Evolutionary conservation across 2,329 filamentous ascomycete species (phyloP).

Genomic region (Penicillium sp.): DNA sequence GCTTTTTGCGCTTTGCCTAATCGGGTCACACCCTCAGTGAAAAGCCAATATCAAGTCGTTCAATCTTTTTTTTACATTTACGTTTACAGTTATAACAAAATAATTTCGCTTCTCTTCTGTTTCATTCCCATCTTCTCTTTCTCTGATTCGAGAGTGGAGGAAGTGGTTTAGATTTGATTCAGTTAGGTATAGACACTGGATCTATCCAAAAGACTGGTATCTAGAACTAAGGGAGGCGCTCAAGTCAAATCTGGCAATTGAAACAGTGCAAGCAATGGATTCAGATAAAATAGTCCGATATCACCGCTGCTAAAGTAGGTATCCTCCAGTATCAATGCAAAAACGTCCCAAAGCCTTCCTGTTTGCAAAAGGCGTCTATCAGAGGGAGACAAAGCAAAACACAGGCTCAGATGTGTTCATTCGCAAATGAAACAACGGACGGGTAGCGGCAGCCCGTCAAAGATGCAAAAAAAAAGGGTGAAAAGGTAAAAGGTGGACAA

Average conservation of each 20-base stretch:
- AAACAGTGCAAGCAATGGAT: slow-evolving; percentile 3
- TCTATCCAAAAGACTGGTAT: slow-evolving; percentile 1
- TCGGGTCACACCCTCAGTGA: slow-evolving; percentile 13
- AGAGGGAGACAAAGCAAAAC: not conserved
- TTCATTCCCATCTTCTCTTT: not conserved
- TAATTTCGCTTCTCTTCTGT: not conserved
- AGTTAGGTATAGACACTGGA: not conserved
- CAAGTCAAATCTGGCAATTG: not conserved
- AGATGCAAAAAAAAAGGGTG: slow-evolving; percentile 1
- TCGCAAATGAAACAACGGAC: not conserved
- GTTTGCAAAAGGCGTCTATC: slow-evolving; percentile 5
- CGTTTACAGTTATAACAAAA: not conserved
- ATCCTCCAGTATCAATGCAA: slow-evolving; percentile 1
- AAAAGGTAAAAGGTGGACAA: slow-evolving; percentile 9
- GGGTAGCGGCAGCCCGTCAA: slow-evolving; percentile 12
- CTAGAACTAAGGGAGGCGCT: slow-evolving; percentile 1
- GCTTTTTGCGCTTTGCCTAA: slow-evolving; percentile 26
- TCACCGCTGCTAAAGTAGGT: not conserved
- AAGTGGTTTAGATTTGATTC: slow-evolving; percentile 10
- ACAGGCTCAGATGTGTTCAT: not conserved
- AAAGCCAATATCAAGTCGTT: not conserved
- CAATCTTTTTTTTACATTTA: not conserved
- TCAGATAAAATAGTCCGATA: slow-evolving; percentile 7
- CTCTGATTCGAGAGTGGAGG: not conserved
- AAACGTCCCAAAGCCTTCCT: slow-evolving; percentile 3